Percentiles rank a stretch among this genome's conserved stretches.
Conservation (phyloP, 768 basidiomycete genomes). For the Asterophora lycoperdoides region DNA sequence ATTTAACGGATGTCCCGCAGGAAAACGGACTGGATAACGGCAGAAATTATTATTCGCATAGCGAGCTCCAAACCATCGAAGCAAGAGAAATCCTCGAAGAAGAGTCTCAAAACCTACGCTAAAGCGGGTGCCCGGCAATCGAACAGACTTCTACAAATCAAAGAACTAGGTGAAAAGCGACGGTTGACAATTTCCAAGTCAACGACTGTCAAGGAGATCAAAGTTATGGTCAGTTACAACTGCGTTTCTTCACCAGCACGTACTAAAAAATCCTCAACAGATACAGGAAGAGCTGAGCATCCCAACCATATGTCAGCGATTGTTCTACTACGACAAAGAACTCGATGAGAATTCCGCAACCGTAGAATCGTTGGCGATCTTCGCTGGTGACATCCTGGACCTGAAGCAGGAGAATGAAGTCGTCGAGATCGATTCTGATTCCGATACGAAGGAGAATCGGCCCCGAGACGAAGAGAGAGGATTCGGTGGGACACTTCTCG, state of each 20-base stretch:
- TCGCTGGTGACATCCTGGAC: conserved; percentile 60
- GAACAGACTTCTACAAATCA: conserved; percentile 59
- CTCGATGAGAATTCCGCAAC: conserved; percentile 59
- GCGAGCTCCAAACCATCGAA: conserved; percentile 16
- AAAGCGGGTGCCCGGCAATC: conserved; percentile 57
- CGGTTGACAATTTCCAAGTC: conserved; percentile 55
- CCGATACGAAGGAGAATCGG: conserved; percentile 45
- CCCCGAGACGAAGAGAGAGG: conserved; percentile 58
- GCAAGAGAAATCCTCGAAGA: conserved; percentile 12
- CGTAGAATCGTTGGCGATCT: conserved; percentile 47
- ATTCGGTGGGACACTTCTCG: conserved; percentile 71
- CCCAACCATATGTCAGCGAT: conserved; percentile 72
- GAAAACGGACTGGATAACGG: conserved; percentile 51
- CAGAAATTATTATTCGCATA: conserved; percentile 59
- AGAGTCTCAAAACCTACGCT: conserved; percentile 22
- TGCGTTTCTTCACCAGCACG: conserved; percentile 2
- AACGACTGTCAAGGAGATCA: conserved; percentile 76
- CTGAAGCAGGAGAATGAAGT: conserved; percentile 61
- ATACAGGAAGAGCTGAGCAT: conserved; percentile 58
- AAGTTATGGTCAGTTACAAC: conserved; percentile 51
- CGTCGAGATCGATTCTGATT: conserved; percentile 49
- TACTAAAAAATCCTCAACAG: conserved; percentile 31
- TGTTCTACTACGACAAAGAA: conserved; percentile 60
- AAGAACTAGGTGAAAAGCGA: conserved; percentile 45
- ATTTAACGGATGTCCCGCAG: conserved; percentile 25